Base-by-base conservation (phyloP, 108 stramenopile species). In the Mayamaea pseudoterrestris region DNA sequence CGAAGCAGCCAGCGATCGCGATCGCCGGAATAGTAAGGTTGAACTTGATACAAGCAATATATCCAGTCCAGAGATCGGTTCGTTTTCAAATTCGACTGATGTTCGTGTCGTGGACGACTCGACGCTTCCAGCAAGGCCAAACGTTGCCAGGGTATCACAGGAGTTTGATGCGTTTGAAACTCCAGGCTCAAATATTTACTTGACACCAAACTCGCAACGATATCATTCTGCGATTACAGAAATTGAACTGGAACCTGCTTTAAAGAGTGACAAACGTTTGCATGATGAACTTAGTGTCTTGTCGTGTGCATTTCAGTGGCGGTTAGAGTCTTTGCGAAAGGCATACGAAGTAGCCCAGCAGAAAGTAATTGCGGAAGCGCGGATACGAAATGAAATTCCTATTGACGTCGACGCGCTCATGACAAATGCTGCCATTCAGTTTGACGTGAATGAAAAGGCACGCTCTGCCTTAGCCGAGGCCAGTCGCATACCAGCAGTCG, bases 271-370 rank as follows among this genome's bases (percentile, higher is more conserved):
- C 49, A 20, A 58, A 27, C 6, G 64, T 30, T 82, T 90, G 36
- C 66, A 62, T 51, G 57, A 63, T 0, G 87, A 90, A 43, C 50
- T 90, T 12, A 48, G 66, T 30, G 72, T 73, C 34, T 74, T 91
- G 8, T 78, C 71, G 16, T 49, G 61, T 43, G 61, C 74, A 21
- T 85, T 83, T 51, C 78, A 82, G 55, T 65, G 76, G 0, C 77
- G 80, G 36, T 53, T 86, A 12, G 61, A 52, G 4, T 65, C 74
- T 18, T 46, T 86, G 21, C 71, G 73, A 36, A 65, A 75, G 1
- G 80, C 81, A 17, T 80, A 86, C 34, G 82, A 83, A 53, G 50
- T 83, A 34, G 84, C 84, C 0, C 81, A 83, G 58, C 74, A 83
- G 31, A 76, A 82, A 58, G 62, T 91, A 16, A 77, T 86, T 61